Base-by-base conservation (phyloP, 1,284 basidiomycete genomes). In the Boletus hoseneyae region DNA sequence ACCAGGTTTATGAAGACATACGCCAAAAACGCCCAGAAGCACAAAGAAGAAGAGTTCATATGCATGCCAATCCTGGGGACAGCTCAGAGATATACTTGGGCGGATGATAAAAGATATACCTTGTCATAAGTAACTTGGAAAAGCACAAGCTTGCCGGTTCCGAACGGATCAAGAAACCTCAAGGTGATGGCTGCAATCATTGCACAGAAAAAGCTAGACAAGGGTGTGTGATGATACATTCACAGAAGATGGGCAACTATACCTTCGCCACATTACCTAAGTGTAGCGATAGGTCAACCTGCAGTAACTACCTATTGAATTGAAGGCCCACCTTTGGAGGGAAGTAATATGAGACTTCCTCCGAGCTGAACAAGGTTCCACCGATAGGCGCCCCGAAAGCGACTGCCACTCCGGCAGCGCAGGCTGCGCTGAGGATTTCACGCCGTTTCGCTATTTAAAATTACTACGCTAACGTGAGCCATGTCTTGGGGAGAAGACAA, bases 271-370 rank as follows among this genome's bases (percentile, higher is more conserved):
- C 91, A 95, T 88, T 52, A 88, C 80, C 74, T 77, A 37, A 8
- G 39, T 19, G 43, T 32, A 19, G 10, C 7, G 33, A 47, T 11
- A 39, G 18, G 25, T 48, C 45, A 51, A 45, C 19, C 11, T 18
- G 44, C 36, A 30, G 39, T 37, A 16, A 34, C 36, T 23, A 33
- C 6, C 1, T 23, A 38, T 49, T 45, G 19, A 36, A 51, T 16
- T 3, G 51, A 49, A 49, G 72, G 52, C 25, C 47, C 57, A 78
- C 90, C 72, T 96, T 94, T 0, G 93, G 87, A 12, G 94, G 94
- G 67, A 97, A 97, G 71, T 92, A 97, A 67, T 94, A 95, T 3
- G 92, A 93, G 3, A 97, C 93, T 68, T 97, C 94, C 68, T 95
- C 92, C 53, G 96, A 71, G 53, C 91, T 93, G 69, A 97, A 96